Conservation (phyloP, 2,329 filamentous ascomycete genomes). For the Dothiorella sarmentorum region DNA sequence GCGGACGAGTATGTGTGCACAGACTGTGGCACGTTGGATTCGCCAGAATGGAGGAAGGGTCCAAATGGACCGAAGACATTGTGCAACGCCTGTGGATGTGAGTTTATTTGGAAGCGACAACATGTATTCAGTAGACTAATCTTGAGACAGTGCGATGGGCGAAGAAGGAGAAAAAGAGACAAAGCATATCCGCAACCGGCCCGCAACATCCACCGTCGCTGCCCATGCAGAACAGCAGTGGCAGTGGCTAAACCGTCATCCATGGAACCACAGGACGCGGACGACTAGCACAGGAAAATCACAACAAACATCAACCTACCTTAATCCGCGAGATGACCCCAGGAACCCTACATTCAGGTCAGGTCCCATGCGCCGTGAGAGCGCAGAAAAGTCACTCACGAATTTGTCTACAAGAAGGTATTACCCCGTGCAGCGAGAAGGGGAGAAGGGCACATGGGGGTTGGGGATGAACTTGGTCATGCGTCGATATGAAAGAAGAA, state of each 20-base stretch:
- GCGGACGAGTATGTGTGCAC: slow-evolving; percentile 89
- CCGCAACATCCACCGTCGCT: slow-evolving; percentile 10
- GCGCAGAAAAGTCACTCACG: background rate
- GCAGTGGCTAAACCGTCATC: slow-evolving; percentile 9
- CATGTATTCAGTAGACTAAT: slow-evolving; percentile 10
- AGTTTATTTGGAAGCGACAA: slow-evolving; percentile 29
- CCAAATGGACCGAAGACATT: slow-evolving; percentile 90
- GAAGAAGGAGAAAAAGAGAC: slow-evolving; percentile 73
- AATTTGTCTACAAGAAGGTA: background rate
- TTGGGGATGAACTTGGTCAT: slow-evolving; percentile 6
- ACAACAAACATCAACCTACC: background rate
- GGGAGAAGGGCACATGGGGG: background rate
- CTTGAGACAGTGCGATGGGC: slow-evolving; percentile 52
- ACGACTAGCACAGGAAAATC: background rate
- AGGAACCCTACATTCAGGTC: background rate
- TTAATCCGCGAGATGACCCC: background rate
- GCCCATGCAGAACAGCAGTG: slow-evolving; percentile 17
- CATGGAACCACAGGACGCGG: background rate
- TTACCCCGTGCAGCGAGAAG: background rate
- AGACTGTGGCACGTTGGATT: slow-evolving; percentile 91
- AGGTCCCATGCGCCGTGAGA: background rate
- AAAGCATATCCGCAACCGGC: slow-evolving; percentile 18
- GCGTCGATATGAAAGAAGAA: slow-evolving; percentile 1
- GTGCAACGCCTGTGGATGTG: slow-evolving; percentile 90
- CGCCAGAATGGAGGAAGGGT: slow-evolving; percentile 93